These are phyloP conservation scores for Dactylorhiza incarnata DNA, from an alignment of 106 monocot species.

Conservation along the genomic window DNA sequence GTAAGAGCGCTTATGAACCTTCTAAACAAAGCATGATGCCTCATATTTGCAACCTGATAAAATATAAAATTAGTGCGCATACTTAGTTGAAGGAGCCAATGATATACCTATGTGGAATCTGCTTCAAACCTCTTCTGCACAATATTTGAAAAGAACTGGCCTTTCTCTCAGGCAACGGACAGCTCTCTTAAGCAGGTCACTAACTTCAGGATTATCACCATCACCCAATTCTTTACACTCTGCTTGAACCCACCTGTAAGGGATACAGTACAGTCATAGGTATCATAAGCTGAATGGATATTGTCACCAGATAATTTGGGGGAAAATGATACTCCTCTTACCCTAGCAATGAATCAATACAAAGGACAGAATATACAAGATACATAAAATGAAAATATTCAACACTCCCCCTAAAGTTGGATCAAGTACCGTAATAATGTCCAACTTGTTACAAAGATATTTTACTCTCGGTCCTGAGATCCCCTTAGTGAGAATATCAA, in stretches of 20 bases:
- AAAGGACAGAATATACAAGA: neutral
- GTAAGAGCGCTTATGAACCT: slow-evolving; percentile 97
- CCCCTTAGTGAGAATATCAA: too few relatives aligned
- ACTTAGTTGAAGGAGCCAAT: slow-evolving; percentile 5
- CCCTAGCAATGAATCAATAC: neutral
- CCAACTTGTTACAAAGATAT: too few relatives aligned
- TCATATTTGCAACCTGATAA: slow-evolving; percentile 92
- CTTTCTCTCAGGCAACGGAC: slow-evolving; percentile 83
- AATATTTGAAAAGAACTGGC: slow-evolving; percentile 95
- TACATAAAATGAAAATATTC: neutral
- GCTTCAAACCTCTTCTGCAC: slow-evolving; percentile 85
- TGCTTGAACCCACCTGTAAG: slow-evolving; percentile 88
- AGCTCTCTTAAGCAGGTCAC: slow-evolving; percentile 83
- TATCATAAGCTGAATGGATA: neutral
- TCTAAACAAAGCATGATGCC: slow-evolving; percentile 96
- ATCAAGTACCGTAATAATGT: too few relatives aligned
- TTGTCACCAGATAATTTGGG: too few relatives aligned
- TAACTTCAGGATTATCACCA: slow-evolving; percentile 88
- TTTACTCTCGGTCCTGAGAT: too few relatives aligned
- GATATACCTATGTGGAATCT: slow-evolving; percentile 1
- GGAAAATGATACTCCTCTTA: neutral
- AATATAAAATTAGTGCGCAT: neutral
- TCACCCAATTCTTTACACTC: slow-evolving; percentile 97
- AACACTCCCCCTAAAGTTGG: too few relatives aligned
- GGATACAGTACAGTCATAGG: neutral